These are phyloP conservation scores for Rhytidhysteron rufulum DNA, from an alignment of 2,329 filamentous ascomycete genomes.

Conservation along the genomic window DNA sequence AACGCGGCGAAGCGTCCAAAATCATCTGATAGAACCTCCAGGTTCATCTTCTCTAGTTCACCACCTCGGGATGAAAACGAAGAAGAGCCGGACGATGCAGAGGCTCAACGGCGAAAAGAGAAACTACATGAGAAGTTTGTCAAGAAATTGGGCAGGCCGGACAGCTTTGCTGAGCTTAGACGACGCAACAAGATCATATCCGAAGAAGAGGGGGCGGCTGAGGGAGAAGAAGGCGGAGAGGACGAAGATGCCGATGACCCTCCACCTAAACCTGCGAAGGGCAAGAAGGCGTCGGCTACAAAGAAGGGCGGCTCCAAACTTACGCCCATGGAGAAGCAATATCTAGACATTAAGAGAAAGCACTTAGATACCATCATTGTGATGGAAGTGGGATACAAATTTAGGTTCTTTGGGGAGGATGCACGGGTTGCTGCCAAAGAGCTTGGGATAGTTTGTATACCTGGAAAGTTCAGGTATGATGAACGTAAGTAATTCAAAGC, in stretches of 20 bases:
- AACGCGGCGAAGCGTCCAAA: conserved; percentile 30
- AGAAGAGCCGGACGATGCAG: conserved; percentile 47
- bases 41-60: conserved; percentile 57
- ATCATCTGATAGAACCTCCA: conserved; percentile 51
- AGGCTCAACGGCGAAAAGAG: conserved; percentile 58
- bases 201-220: conserved; percentile 53
- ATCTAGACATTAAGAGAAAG: conserved; percentile 88
- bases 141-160: conserved; percentile 81
- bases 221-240: conserved; percentile 53
- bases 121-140: conserved; percentile 81
- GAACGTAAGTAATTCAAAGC: conserved; percentile 57
- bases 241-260: conserved; percentile 53
- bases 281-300: conserved; percentile 46
- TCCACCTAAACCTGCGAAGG: conserved; percentile 43
- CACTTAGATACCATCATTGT: conserved; percentile 87
- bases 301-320: conserved; percentile 80
- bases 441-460: conserved; percentile 92
- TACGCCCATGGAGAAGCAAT: conserved; percentile 90
- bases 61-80: conserved; percentile 33
- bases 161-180: conserved; percentile 69
- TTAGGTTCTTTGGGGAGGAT: conserved; percentile 94
- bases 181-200: conserved; percentile 54
- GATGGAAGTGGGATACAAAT: conserved; percentile 97
- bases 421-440: conserved; percentile 84
- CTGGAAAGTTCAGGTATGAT: conserved; percentile 90